phyloP scores from a whole-genome alignment of 352 stramenopile genomes.

The Phytophthora crassamura region DNA sequence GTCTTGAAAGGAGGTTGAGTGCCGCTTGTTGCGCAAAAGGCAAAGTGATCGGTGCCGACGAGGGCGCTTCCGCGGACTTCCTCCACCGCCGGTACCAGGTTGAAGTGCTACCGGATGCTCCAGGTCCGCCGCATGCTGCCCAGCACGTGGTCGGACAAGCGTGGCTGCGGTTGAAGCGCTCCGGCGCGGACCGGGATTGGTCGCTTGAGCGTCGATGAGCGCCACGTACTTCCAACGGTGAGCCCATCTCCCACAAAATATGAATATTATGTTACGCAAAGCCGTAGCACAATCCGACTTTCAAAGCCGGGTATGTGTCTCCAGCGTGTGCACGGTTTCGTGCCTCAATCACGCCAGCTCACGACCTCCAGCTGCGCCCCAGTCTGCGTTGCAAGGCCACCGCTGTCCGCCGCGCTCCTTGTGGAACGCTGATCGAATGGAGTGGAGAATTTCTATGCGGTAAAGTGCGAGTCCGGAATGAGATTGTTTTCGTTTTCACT shows the following conservation, averaged over 20 bases:
- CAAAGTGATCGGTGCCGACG: constrained; percentile 6
- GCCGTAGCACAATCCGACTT: constrained; percentile 11
- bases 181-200: no score
- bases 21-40: constrained; percentile 8
- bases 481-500: no score
- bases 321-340: no score
- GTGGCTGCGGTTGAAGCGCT: neutral
- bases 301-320: no score
- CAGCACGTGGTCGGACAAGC: constrained; percentile 20
- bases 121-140: neutral
- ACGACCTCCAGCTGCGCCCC: no score
- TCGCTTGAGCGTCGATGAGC: neutral
- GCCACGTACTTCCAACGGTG: constrained; percentile 4
- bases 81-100: neutral
- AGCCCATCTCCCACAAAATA: neutral
- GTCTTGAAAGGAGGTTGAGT: constrained; percentile 2
- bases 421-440: no score
- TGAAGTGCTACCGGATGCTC: neutral
- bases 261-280: constrained; percentile 3
- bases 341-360: no score
- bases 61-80: constrained; percentile 5
- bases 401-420: no score
- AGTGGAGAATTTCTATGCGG: no score
- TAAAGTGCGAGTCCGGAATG: no score
- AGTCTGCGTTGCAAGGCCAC: no score